Percentiles rank a stretch among this genome's conserved stretches.
Evolutionary conservation across 352 stramenopile species (phyloP).

Genomic region (Globisporangium orthogonon): DNA sequence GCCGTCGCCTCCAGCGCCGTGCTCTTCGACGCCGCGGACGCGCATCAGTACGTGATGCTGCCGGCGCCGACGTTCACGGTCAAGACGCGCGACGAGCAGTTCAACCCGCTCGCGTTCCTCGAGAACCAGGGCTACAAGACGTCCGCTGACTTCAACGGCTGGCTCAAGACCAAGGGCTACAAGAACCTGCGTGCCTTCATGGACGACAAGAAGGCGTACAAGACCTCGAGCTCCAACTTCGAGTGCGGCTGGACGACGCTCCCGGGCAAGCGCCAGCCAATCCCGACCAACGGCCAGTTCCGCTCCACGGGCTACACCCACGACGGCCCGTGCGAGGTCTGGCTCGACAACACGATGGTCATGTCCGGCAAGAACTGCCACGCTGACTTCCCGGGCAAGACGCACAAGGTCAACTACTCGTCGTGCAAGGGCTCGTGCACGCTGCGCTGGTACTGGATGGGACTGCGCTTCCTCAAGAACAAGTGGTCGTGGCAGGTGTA

Average conservation of each 20-base stretch:
- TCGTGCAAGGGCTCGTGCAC: conserved; percentile 28
- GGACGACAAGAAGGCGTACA: conserved; percentile 8
- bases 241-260: conserved; percentile 27
- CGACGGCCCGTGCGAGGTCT: conserved; percentile 36
- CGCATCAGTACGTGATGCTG: conserved; percentile 31
- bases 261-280: conserved; percentile 22
- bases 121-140: conserved; percentile 39
- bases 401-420: conserved; percentile 27
- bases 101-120: conserved; percentile 36
- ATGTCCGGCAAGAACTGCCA: conserved; percentile 34
- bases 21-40: conserved; percentile 6
- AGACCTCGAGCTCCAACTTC: conserved; percentile 16
- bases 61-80: conserved; percentile 32
- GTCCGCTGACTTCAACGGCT: conserved; percentile 27
- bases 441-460: conserved; percentile 37
- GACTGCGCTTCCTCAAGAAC: conserved; percentile 34
- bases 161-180: conserved; percentile 3
- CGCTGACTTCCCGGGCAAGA: conserved; percentile 25
- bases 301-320: conserved; percentile 46
- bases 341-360: conserved; percentile 34
- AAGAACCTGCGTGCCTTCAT: conserved; percentile 9
- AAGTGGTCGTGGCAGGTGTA: conserved; percentile 56
- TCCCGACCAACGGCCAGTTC: conserved; percentile 16
- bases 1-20: conserved; percentile 19
- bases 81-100: conserved; percentile 25